These are phyloP conservation scores for Alternaria viburni DNA, from an alignment of 2,329 filamentous ascomycete genomes.

Conservation along the genomic window DNA sequence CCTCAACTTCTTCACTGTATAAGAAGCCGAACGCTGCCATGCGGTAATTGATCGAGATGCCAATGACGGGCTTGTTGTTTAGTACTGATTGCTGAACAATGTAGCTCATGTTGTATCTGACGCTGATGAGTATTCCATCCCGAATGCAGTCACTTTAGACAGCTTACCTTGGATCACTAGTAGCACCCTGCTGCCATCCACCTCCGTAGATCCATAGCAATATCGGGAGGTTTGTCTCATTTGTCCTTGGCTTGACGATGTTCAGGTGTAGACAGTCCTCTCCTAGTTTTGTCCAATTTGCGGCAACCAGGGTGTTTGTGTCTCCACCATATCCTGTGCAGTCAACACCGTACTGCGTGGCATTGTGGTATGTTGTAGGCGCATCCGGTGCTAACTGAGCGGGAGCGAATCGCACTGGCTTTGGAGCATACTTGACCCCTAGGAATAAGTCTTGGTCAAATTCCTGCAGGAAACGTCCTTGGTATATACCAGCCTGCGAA, in stretches of 20 bases:
- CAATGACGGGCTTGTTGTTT: conserved; percentile 40
- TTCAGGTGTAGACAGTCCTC: conserved; percentile 57
- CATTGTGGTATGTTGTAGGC: conserved; percentile 22
- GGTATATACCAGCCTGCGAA: conserved; percentile 34
- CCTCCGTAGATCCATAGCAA: conserved; percentile 46
- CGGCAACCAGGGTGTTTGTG: conserved; percentile 27
- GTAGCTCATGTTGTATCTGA: conserved; percentile 39
- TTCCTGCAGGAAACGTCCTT: conserved; percentile 33
- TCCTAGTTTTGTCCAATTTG: conserved; percentile 31
- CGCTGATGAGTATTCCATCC: background rate
- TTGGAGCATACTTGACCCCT: conserved; percentile 39
- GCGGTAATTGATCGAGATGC: conserved; percentile 55
- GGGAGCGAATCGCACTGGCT: conserved; percentile 34
- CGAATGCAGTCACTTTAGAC: background rate
- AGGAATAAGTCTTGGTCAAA: conserved; percentile 41
- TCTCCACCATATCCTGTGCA: conserved; percentile 38
- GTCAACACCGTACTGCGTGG: conserved; percentile 34
- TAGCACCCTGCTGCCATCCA: conserved; percentile 41
- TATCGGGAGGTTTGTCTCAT: conserved; percentile 29
- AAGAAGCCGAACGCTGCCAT: conserved; percentile 60
- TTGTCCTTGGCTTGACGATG: conserved; percentile 32
- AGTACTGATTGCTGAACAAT: conserved; percentile 39
- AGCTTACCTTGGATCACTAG: conserved; percentile 37
- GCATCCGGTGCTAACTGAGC: conserved; percentile 21
- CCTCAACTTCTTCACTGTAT: conserved; percentile 49